phyloP scores from a whole-genome alignment of 1,284 basidiomycete genomes.

The Cronartium quercuum region DNA sequence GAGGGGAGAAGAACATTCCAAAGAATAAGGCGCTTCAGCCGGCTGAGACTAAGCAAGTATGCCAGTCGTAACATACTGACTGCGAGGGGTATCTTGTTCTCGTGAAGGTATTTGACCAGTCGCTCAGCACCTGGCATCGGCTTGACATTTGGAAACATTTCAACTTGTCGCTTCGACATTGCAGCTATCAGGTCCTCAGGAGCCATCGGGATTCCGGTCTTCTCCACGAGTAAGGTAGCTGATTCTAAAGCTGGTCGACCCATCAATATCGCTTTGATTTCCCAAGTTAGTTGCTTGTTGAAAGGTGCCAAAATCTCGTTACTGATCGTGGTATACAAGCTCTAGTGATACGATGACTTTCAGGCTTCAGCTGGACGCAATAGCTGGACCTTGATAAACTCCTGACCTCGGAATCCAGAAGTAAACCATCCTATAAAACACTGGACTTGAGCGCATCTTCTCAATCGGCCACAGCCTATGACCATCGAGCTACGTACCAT shows the following conservation, averaged over 20 bases:
- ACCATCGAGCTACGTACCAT: conserved; percentile 30
- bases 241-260: conserved; percentile 48
- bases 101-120: conserved; percentile 47
- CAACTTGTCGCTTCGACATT: conserved; percentile 21
- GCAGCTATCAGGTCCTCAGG: conserved; percentile 1
- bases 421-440: conserved; percentile 45
- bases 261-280: conserved; percentile 49
- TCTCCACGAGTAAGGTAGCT: conserved; percentile 39
- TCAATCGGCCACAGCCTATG: not conserved
- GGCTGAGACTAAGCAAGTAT: not conserved
- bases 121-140: conserved; percentile 48
- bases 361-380: not conserved
- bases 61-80: conserved; percentile 37
- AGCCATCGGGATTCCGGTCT: conserved; percentile 8
- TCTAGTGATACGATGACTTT: not conserved
- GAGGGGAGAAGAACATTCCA: not conserved
- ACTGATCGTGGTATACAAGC: conserved; percentile 48
- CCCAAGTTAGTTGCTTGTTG: conserved; percentile 49
- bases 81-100: conserved; percentile 46
- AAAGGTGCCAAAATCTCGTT: conserved; percentile 48
- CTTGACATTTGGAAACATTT: conserved; percentile 45
- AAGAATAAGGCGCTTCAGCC: no score
- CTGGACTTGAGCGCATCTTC: not conserved
- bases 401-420: conserved; percentile 47
- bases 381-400: not conserved